Base-by-base conservation (phyloP, 495 filamentous ascomycete species). In the Beverwykella pulmonaria region DNA sequence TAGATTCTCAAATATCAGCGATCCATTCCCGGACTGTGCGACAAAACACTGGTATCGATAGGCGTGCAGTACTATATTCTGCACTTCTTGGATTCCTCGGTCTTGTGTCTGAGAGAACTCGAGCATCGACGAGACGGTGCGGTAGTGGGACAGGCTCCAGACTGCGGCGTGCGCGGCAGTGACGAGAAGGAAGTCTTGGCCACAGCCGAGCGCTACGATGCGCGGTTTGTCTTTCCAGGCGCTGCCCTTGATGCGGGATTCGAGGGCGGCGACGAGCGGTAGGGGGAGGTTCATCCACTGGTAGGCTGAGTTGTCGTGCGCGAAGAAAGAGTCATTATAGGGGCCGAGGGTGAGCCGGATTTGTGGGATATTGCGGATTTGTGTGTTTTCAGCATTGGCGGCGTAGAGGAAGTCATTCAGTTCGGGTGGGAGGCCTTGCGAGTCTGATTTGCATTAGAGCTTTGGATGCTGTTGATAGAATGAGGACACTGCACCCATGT, bases 41-140 rank as follows among this genome's bases (percentile, higher is more conserved):
- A 71, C 25, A 27, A 71, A 71, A n/a, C 56, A 41, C 20, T 71
- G 41, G 30, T 67, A 71, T 15, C 68, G 68, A 58, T 71, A 55
- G 8, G 58, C 26, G 46, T 71, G 57, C 5, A 71, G 47, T 0
- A 58, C 47, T 4, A 67, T 53, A 22, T 58, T 36, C 15, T 39
- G 23, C 50, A 71, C 34, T 30, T 58, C 63, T 20, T 53, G 47
- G 6, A 71, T 63, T 14, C 63, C 68, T 6, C 56, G 14, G 3
- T 59, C 34, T 44, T 63, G 63, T 6, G 27, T 59, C 23, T 30
- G 17, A 10, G 68, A 41, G 25, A 53, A 63, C 27, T 67, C 53
- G 1, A 71, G 29, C 58, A 67, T 58, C 12, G 48, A 9, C 0
- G 27, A 32, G 2, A 71, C 39, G 10, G 53, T 63, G 1, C 58